Evolutionary conservation across 768 basidiomycete genomes (phyloP).

Genomic region (Lentinus brumalis): DNA sequence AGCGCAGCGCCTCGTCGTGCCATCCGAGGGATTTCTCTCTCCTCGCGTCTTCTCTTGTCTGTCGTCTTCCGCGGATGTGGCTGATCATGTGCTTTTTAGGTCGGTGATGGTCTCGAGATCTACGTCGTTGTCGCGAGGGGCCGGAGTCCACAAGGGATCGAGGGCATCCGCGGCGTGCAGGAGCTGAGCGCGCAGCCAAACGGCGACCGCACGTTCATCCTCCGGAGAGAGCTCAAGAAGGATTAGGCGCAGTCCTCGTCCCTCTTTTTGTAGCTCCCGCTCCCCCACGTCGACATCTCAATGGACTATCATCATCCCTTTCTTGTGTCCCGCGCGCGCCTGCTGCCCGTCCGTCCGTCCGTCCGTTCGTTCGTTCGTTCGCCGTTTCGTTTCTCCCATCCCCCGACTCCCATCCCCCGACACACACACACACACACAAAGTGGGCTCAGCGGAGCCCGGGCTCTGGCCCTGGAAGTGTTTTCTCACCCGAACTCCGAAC

Average conservation of each 20-base stretch:
- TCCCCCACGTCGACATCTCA: conserved; percentile 10
- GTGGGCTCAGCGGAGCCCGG: neutral
- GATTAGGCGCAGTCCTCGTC: conserved; percentile 45
- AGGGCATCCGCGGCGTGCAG: conserved; percentile 54
- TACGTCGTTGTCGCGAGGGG: conserved; percentile 81
- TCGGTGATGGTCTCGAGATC: conserved; percentile 94
- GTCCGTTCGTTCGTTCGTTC: neutral
- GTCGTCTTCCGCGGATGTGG: neutral
- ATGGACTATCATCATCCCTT: conserved; percentile 7
- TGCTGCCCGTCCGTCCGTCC: neutral
- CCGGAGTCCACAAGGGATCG: conserved; percentile 59
- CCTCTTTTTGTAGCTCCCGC: conserved; percentile 6
- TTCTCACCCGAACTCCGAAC: too few species aligned
- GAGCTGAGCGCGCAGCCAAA: conserved; percentile 64
- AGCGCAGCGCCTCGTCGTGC: neutral
- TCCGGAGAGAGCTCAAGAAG: conserved; percentile 81
- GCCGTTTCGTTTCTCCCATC: too few species aligned
- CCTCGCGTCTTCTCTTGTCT: neutral
- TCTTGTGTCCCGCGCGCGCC: neutral
- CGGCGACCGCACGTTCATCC: conserved; percentile 75
- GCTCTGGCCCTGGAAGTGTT: too few species aligned
- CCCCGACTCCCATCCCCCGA: too few species aligned
- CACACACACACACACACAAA: too few species aligned
- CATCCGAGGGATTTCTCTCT: neutral
- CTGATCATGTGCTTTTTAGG: conserved; percentile 44